Conservation (phyloP, 2,329 filamentous ascomycete genomes). For the Clonostachys solani region DNA sequence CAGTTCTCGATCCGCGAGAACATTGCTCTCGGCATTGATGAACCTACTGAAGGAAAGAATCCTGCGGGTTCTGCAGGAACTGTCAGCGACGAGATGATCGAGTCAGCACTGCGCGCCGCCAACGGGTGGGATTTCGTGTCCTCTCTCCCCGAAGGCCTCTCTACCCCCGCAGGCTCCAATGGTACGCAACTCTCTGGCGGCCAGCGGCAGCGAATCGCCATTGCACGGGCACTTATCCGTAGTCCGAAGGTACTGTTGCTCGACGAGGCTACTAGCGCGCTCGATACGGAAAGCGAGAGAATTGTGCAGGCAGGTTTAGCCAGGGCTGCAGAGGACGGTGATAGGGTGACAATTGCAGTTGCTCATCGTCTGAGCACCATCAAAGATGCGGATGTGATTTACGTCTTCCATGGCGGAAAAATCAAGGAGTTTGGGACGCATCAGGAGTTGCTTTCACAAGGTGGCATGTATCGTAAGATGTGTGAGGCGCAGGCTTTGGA, state of each 20-base stretch:
- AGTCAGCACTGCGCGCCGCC: conserved; percentile 38
- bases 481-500: conserved; percentile 29
- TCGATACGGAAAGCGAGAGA: conserved; percentile 93
- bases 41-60: conserved; percentile 12
- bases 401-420: conserved; percentile 52
- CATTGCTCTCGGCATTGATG: conserved; percentile 24
- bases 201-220: conserved; percentile 51
- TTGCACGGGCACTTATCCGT: conserved; percentile 65
- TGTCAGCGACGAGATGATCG: conserved; percentile 27
- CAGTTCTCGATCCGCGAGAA: conserved; percentile 36
- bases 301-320: conserved; percentile 83
- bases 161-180: conserved; percentile 77
- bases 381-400: conserved; percentile 63
- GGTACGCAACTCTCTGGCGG: conserved; percentile 59
- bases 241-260: conserved; percentile 90
- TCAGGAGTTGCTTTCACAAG: conserved; percentile 42
- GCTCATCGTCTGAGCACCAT: conserved; percentile 90
- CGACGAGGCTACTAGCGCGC: conserved; percentile 86
- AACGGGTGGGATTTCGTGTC: conserved; percentile 52
- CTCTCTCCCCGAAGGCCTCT: conserved; percentile 87
- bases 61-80: conserved; percentile 3
- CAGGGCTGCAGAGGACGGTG: conserved; percentile 68
- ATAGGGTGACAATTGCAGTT: conserved; percentile 91
- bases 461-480: conserved; percentile 45
- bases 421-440: conserved; percentile 57